Percentiles rank a stretch among this genome's conserved stretches.
These are phyloP conservation scores for Globisporangium cederbergense DNA, from an alignment of 352 stramenopile species.

Conservation along the genomic window DNA sequence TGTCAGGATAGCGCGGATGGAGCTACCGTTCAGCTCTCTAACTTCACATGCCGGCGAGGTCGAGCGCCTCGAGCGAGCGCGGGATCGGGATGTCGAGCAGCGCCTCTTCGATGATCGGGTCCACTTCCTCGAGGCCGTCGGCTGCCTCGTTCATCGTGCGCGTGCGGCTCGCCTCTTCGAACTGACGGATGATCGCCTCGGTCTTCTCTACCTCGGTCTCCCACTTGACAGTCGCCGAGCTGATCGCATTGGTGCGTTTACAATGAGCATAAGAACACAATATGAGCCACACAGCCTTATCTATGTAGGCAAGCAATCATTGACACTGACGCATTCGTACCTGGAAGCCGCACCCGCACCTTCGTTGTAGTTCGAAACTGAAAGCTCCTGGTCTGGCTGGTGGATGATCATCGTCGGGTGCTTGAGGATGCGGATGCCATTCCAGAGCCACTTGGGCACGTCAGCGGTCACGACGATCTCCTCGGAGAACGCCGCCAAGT, in stretches of 20 bases:
- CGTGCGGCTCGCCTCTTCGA: slow-evolving; percentile 73
- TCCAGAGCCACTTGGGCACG: slow-evolving; percentile 82
- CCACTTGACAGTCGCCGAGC: slow-evolving; percentile 53
- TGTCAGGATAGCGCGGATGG: neutral
- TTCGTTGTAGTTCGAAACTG: slow-evolving; percentile 31
- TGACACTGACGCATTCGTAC: slow-evolving; percentile 5
- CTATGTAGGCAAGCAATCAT: neutral
- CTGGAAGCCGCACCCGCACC: slow-evolving; percentile 24
- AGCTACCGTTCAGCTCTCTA: neutral
- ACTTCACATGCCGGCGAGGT: slow-evolving; percentile 63
- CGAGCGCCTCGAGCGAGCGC: slow-evolving; percentile 73
- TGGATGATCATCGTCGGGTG: slow-evolving; percentile 87
- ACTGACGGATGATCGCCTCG: slow-evolving; percentile 76
- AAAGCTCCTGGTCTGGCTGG: slow-evolving; percentile 62
- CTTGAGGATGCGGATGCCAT: slow-evolving; percentile 76
- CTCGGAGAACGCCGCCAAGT: slow-evolving; percentile 74
- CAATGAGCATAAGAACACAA: neutral
- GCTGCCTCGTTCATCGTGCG: slow-evolving; percentile 47
- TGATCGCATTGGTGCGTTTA: slow-evolving; percentile 8
- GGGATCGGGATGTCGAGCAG: slow-evolving; percentile 63
- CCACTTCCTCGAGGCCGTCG: slow-evolving; percentile 52
- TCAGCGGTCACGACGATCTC: slow-evolving; percentile 78
- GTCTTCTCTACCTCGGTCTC: slow-evolving; percentile 81
- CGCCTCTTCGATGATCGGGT: slow-evolving; percentile 54
- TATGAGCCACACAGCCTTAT: neutral